A percentile compares a stretch with the other conserved stretches of the same genome.
Evolutionary conservation across 192 early-diverging fungal species (phyloP).

Genomic region (Bifiguratus adelaidae): DNA sequence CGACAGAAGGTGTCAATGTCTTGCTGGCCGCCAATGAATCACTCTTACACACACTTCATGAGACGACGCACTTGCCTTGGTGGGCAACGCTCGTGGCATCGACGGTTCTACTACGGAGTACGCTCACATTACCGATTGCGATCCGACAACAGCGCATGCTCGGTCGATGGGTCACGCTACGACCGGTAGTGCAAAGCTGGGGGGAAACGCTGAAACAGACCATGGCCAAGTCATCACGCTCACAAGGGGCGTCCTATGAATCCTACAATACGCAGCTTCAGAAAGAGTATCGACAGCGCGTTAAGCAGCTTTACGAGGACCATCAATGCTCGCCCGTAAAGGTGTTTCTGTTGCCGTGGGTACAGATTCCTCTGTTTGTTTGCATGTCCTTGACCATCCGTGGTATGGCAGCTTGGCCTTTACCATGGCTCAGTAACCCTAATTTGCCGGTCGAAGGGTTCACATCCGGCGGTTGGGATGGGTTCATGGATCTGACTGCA

Average conservation of each 20-base stretch:
- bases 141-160: slow-evolving; percentile 44
- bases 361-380: slow-evolving; percentile 71
- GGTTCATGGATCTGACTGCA: slow-evolving; percentile 51
- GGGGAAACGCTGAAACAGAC: slow-evolving; percentile 31
- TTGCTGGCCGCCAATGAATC: slow-evolving; percentile 28
- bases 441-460: slow-evolving; percentile 34
- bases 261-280: slow-evolving; percentile 31
- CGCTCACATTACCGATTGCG: slow-evolving; percentile 42
- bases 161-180: slow-evolving; percentile 27
- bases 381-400: slow-evolving; percentile 55
- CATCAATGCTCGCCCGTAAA: slow-evolving; percentile 48
- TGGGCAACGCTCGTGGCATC: slow-evolving; percentile 40
- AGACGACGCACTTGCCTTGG: slow-evolving; percentile 38
- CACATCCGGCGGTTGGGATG: slow-evolving; percentile 39
- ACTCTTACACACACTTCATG: slow-evolving; percentile 28
- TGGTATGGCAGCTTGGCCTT: slow-evolving; percentile 45
- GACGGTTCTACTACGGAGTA: slow-evolving; percentile 33
- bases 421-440: slow-evolving; percentile 34
- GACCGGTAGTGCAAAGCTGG: slow-evolving; percentile 36
- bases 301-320: slow-evolving; percentile 42
- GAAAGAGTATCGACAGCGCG: slow-evolving; percentile 34
- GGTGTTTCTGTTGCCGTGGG: slow-evolving; percentile 52
- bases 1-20: too few relatives aligned
- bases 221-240: slow-evolving; percentile 22
- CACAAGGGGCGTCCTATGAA: slow-evolving; percentile 24